Conservation (phyloP, 352 stramenopile species). For the Phytopythium cucurbitacearum region DNA sequence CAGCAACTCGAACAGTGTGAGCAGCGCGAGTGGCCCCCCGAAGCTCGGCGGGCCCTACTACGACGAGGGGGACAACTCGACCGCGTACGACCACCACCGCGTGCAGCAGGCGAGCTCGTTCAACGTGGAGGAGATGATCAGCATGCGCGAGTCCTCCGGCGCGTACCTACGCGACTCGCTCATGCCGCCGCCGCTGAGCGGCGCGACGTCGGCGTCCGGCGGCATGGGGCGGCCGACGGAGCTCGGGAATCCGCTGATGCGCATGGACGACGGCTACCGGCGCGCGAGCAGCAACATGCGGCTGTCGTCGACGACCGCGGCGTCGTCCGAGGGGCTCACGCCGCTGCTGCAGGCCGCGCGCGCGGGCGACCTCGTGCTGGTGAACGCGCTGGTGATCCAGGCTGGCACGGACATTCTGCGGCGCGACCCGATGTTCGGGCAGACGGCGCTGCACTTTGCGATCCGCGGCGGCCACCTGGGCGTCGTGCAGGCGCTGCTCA, state of each 20-base stretch:
- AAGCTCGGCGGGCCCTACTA: conserved; percentile 12
- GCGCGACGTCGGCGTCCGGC: conserved; percentile 14
- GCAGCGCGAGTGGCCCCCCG: conserved; percentile 10
- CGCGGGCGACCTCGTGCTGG: conserved; percentile 55
- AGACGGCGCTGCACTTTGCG: conserved; percentile 68
- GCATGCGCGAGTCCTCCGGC: conserved; percentile 34
- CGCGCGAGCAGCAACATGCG: conserved; percentile 27
- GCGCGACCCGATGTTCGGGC: conserved; percentile 57
- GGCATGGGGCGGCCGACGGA: conserved; percentile 33
- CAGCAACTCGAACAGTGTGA: conserved; percentile 17
- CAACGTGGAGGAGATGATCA: conserved; percentile 57
- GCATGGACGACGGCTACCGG: conserved; percentile 68
- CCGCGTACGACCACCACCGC: conserved; percentile 17
- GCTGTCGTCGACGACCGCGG: conserved; percentile 4
- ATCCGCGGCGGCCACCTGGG: conserved; percentile 60
- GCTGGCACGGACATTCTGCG: conserved; percentile 63
- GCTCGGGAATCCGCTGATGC: conserved; percentile 66
- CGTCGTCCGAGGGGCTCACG: conserved; percentile 52
- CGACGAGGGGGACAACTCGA: conserved; percentile 19
- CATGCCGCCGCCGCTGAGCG: conserved; percentile 16
- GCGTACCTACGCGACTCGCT: conserved; percentile 50
- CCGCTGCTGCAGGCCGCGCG: conserved; percentile 58
- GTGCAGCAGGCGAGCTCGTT: conserved; percentile 45
- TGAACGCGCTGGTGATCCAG: conserved; percentile 71
- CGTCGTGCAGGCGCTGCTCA: conserved; percentile 61